Evolutionary conservation across 768 basidiomycete species (phyloP), one percentile per base, ranked within the genome.

Genomic region (Auricularia cornea): DNA sequence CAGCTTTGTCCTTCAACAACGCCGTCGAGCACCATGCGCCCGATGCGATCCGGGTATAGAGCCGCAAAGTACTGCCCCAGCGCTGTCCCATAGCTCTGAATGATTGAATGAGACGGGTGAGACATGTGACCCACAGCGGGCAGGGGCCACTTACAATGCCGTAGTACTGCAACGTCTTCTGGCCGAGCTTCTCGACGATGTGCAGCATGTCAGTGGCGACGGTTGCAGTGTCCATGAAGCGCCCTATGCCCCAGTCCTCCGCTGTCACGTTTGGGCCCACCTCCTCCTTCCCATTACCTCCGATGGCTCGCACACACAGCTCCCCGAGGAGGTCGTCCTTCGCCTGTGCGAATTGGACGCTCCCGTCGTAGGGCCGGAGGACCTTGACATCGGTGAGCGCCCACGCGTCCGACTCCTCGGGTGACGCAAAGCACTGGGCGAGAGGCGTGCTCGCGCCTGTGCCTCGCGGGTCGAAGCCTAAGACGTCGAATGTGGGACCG

Each of bases 11-110:
- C 44, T 41, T 66, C 61, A 2, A 44, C 56, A 1, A 69, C 66
- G 10, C 66, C 66, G 62, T 69, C 68, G 23, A 60, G n/a, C 1
- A 60, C 54, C 16, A 62, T 29, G 29, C 64, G 65, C 20, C 57
- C 54, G 20, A 70, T 67, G 2, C 54, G 59, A 3, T 70, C 68
- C 2, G 70, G 70, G 63, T 67, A 70, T 67, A 70, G 67, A 12
- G 67, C 67, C 0, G 61, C 33, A 59, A 70, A 70, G 0, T 3
- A 66, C 62, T 62, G 68, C 1, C 54, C 70, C 5, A 70, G 60
- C n/a, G 66, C 63, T 2, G 70, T 70, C 3, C 69, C 69, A 52
- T 69, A 67, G 40, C 65, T 2, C 56, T 57, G 30, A 14, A 57
- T 28, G 28, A n/a, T n/a, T n/a, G n/a, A n/a, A n/a, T n/a, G n/a